A percentile compares a stretch with the other conserved stretches of the same genome.
phyloP scores from a whole-genome alignment of 2,329 filamentous ascomycete genomes.

The Ophiostoma perfectum region DNA sequence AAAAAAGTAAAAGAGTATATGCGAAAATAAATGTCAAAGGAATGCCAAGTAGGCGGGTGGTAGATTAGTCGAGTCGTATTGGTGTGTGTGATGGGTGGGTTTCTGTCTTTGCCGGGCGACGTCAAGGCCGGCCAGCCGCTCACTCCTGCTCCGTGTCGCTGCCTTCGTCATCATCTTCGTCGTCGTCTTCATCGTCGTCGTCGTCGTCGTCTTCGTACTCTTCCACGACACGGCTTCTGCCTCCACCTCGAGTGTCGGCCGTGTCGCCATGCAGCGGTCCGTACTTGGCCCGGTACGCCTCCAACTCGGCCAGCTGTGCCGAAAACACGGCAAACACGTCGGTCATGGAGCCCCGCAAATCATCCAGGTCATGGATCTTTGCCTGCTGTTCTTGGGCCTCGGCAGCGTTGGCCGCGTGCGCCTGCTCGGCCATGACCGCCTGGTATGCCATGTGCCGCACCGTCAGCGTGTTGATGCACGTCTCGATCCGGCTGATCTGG shows the following conservation, averaged over 20 bases:
- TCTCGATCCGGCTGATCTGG: conserved; percentile 93
- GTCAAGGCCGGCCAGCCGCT: background rate
- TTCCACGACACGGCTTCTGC: background rate
- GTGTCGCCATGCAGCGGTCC: conserved; percentile 38
- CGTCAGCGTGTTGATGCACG: conserved; percentile 71
- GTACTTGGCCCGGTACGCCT: conserved; percentile 52
- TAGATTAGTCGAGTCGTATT: background rate
- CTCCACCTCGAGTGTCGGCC: too few species aligned
- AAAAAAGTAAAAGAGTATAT: background rate
- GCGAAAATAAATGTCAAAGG: background rate
- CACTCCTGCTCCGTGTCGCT: conserved; percentile 36
- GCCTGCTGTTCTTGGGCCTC: conserved; percentile 30
- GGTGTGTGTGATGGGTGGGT: too few species aligned
- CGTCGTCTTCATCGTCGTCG: conserved; percentile 16
- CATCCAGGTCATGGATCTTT: conserved; percentile 56
- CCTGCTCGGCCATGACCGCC: conserved; percentile 2
- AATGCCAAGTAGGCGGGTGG: background rate
- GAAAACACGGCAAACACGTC: conserved; percentile 61
- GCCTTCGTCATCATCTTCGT: conserved; percentile 27
- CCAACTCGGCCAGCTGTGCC: conserved; percentile 58
- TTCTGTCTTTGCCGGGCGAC: too few species aligned
- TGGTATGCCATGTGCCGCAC: conserved; percentile 68
- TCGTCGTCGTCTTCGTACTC: conserved; percentile 18
- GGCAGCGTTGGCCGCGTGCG: background rate
- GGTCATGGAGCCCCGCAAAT: conserved; percentile 72